A percentile compares a stretch with the other conserved stretches of the same genome.
Evolutionary conservation across 116 monocot genomes (phyloP).

Genomic region (Trichopus zeylanicus): DNA sequence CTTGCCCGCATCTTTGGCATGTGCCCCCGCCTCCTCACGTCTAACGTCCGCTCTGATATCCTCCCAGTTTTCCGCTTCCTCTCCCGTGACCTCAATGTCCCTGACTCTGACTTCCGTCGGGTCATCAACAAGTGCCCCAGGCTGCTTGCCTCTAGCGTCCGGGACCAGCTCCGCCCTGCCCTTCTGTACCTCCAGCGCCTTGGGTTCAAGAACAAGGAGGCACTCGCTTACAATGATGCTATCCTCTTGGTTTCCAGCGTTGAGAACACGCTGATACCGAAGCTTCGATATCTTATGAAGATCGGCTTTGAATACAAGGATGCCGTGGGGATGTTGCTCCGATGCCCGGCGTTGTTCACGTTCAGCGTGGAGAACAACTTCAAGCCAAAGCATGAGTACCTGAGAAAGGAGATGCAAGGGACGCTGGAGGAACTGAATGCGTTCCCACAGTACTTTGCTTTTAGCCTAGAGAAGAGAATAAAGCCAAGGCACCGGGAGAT

Average conservation of each 20-base stretch:
- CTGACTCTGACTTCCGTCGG: constrained; percentile 18
- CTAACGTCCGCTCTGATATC: constrained; percentile 35
- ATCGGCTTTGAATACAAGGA: background rate
- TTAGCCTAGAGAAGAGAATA: constrained; percentile 73
- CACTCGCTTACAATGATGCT: constrained; percentile 47
- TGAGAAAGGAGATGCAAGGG: constrained; percentile 51
- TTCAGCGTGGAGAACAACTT: constrained; percentile 68
- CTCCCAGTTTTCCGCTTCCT: constrained; percentile 73
- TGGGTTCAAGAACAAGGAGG: constrained; percentile 35
- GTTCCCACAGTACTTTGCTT: constrained; percentile 88
- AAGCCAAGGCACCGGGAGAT: constrained; percentile 42
- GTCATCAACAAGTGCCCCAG: constrained; percentile 75
- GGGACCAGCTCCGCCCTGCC: constrained; percentile 65
- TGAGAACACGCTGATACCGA: constrained; percentile 61
- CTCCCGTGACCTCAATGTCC: constrained; percentile 39
- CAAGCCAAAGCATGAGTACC: constrained; percentile 49
- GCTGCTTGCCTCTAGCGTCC: constrained; percentile 48
- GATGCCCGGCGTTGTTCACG: constrained; percentile 63
- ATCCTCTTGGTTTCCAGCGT: constrained; percentile 68
- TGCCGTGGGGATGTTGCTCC: constrained; percentile 27
- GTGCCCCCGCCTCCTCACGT: constrained; percentile 67
- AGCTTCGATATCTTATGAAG: constrained; percentile 6
- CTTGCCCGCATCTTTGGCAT: constrained; percentile 51
- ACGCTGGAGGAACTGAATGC: constrained; percentile 45
- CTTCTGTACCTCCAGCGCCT: constrained; percentile 54